Percentiles rank a stretch among this genome's conserved stretches.
These are phyloP conservation scores for Lactuca saligna DNA, from an alignment of 129 eudicot genomes.

Conservation along the genomic window DNA sequence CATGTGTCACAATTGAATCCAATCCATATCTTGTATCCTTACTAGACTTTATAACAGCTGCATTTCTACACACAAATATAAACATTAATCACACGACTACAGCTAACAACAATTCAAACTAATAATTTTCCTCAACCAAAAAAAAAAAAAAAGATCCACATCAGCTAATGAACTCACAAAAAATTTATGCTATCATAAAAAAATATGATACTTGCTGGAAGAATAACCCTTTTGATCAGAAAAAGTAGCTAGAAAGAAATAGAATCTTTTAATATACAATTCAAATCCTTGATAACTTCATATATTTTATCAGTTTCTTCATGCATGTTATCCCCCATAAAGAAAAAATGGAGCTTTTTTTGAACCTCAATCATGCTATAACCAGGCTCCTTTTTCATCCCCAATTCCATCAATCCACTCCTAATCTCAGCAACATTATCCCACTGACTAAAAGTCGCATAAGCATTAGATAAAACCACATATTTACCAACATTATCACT, in stretches of 20 bases:
- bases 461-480: constrained; percentile 77
- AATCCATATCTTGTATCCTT: constrained; percentile 90
- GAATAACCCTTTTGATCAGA: constrained; percentile 29
- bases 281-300: constrained; percentile 52
- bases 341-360: constrained; percentile 62
- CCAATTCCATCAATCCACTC: constrained; percentile 61
- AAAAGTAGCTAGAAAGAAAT: constrained; percentile 16
- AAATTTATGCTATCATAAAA: not conserved
- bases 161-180: not conserved
- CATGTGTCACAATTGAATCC: constrained; percentile 86
- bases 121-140: not conserved
- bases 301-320: constrained; percentile 45
- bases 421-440: constrained; percentile 72
- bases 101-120: not conserved
- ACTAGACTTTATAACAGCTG: constrained; percentile 81
- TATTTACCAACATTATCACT: constrained; percentile 81
- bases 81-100: not conserved
- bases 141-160: constrained; percentile 5
- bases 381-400: constrained; percentile 83
- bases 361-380: constrained; percentile 94
- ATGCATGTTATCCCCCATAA: constrained; percentile 74
- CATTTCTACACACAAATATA: constrained; percentile 51
- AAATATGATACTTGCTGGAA: not conserved
- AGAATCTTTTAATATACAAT: constrained; percentile 49
- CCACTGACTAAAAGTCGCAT: constrained; percentile 84